Base-by-base conservation (phyloP, 345 rosid genomes). In the Brassica nigra region DNA sequence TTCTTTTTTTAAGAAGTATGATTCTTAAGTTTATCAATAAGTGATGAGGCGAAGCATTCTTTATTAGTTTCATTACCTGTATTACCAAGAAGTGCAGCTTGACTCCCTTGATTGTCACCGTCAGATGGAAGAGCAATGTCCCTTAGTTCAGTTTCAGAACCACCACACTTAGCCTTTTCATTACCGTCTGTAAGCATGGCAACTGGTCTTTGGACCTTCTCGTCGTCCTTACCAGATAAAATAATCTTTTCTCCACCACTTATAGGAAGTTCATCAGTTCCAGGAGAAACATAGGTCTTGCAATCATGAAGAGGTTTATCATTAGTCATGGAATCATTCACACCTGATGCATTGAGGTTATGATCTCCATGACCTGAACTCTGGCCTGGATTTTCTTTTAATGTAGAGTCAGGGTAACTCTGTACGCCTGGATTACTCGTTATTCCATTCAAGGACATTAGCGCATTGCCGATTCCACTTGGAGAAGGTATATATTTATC, bases 191-290 rank as follows among this genome's bases (percentile, higher is more conserved):
- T 87, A 28, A 69, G 34, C 12, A 59, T 72, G 65, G 65, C 42
- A 29, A 74, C 78, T 69, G 80, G 80, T 70, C 88, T 91, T 73
- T 84, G 85, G 70, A 90, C 88, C 84, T 89, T 91, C 39, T 88
- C 89, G 78, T 90, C 97, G 70, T 89, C 80, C 80, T 82, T 86
- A 59, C 86, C 87, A 8, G 88, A 88, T 37, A 87, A 82, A 83
- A 78, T 87, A 70, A 86, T 49, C 78, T 87, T 90, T 80, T 85
- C 95, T 79, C 86, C 90, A 16, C 89, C 90, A 71, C 89, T 84
- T 39, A 55, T 78, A 58, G 83, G 63, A 82, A 31, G 80, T 64
- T 84, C 90, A 77, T 66, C 89, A 79, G 77, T 81, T 73, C 73
- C 89, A 69, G 63, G 68, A 73, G 77, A 78, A 63, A 78, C 66